Evolutionary conservation across 108 stramenopile genomes (phyloP).

Genomic region (Epithemia pelagica): DNA sequence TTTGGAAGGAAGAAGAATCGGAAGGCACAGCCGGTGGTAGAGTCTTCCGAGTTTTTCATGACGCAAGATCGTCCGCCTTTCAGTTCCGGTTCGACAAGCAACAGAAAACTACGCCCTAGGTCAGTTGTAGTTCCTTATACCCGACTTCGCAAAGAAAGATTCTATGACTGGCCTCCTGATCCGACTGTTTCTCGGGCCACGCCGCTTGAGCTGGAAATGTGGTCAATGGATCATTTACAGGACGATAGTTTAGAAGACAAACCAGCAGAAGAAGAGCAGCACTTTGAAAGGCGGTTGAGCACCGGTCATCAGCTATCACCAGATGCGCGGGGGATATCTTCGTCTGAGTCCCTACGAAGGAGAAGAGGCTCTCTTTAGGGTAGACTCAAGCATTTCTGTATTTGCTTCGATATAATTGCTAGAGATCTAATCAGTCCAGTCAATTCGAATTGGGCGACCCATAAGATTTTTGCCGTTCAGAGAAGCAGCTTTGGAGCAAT

Average conservation of each 20-base stretch:
- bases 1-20: slow-evolving; percentile 16
- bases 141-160: slow-evolving; percentile 44
- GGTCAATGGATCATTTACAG: not conserved
- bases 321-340: not conserved
- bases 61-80: slow-evolving; percentile 25
- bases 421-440: slow-evolving; percentile 88
- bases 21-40: slow-evolving; percentile 3
- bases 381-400: too few species aligned
- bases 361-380: not conserved
- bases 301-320: not conserved
- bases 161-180: slow-evolving; percentile 62
- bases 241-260: not conserved
- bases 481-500: slow-evolving; percentile 84
- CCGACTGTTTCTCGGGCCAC: slow-evolving; percentile 48
- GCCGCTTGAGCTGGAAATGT: slow-evolving; percentile 16
- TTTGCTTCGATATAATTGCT: too few species aligned
- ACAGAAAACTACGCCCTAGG: slow-evolving; percentile 24
- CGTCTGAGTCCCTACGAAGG: not conserved
- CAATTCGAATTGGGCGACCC: slow-evolving; percentile 84
- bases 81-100: slow-evolving; percentile 11
- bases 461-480: slow-evolving; percentile 86
- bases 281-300: not conserved
- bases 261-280: not conserved
- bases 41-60: slow-evolving; percentile 16
- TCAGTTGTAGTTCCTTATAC: slow-evolving; percentile 50